phyloP scores from a whole-genome alignment of 2,329 filamentous ascomycete genomes.

The Aspergillus pseudotamarii region DNA sequence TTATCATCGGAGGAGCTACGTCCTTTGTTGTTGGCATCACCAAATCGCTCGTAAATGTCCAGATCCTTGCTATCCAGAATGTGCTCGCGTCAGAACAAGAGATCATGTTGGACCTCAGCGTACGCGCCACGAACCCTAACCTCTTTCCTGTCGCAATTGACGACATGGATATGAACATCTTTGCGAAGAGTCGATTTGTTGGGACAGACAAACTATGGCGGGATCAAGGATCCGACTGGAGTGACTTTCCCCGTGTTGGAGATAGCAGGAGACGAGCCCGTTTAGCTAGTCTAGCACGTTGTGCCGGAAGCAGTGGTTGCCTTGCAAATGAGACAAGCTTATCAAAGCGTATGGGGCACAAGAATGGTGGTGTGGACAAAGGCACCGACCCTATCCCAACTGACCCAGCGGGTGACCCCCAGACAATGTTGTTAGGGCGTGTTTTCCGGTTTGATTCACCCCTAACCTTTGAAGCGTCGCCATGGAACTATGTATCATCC shows the following conservation, averaged over 20 bases:
- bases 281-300: slow-evolving; percentile 32
- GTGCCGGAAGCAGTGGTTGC: slow-evolving; percentile 25
- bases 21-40: slow-evolving; percentile 91
- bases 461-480: slow-evolving; percentile 84
- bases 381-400: slow-evolving; percentile 66
- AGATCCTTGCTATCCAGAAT: slow-evolving; percentile 79
- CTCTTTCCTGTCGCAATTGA: slow-evolving; percentile 84
- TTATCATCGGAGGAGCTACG: slow-evolving; percentile 82
- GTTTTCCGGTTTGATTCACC: slow-evolving; percentile 86
- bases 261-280: slow-evolving; percentile 37
- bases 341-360: slow-evolving; percentile 17
- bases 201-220: slow-evolving; percentile 58
- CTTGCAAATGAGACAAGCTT: slow-evolving; percentile 16
- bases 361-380: slow-evolving; percentile 50
- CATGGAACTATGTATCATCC: slow-evolving; percentile 73
- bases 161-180: slow-evolving; percentile 86
- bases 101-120: slow-evolving; percentile 88
- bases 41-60: slow-evolving; percentile 78
- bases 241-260: slow-evolving; percentile 35
- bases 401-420: slow-evolving; percentile 60
- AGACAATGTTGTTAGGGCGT: slow-evolving; percentile 89
- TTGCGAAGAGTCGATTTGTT: slow-evolving; percentile 89
- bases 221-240: slow-evolving; percentile 31
- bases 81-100: slow-evolving; percentile 93
- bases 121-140: slow-evolving; percentile 89